Base-by-base conservation (phyloP, 768 basidiomycete genomes). In the Leucocoprinus birnbaumii region DNA sequence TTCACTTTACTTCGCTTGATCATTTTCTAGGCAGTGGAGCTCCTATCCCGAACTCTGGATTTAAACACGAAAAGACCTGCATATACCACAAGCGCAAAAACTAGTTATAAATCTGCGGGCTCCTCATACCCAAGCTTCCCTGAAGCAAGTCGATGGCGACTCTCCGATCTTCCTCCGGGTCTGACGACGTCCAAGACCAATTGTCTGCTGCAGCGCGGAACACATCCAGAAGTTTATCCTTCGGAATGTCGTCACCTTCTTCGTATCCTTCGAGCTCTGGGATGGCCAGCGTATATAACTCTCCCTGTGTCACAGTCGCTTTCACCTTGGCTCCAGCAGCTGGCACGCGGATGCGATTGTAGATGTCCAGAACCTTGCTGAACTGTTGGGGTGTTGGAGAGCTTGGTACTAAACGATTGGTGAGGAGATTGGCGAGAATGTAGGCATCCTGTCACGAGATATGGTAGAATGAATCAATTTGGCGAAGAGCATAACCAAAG, bases 401-500 rank as follows among this genome's bases (percentile, higher is more conserved):
- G 10, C 34, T 34, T 9, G 48, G 34, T 21, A 35, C 71, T 4
- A 55, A 34, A 6, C 62, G 65, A 52, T 82, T 74, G 3, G 75
- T 73, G 34, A 78, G 67, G 34, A 74, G 62, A 1, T 64, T 65
- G 10, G 72, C 67, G 14, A 76, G 68, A 31, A 74, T 62, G 55
- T 69, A 73, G 5, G 72, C 74, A 55, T 75, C 78, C 74, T 86
- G n/a, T n/a, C n/a, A n/a, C n/a, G n/a, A n/a, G n/a, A n/a, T n/a
- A n/a, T n/a, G n/a, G n/a, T n/a, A n/a, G n/a, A n/a, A n/a, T n/a
- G n/a, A n/a, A n/a, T n/a, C n/a, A n/a, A n/a, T n/a, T n/a, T n/a
- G n/a, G n/a, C n/a, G n/a, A n/a, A n/a, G n/a, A n/a, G n/a, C n/a
- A n/a, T n/a, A n/a, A n/a, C n/a, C n/a, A n/a, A n/a, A n/a, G n/a